These are phyloP conservation scores for Hypericum perforatum DNA, from an alignment of 345 rosid species.

Conservation along the genomic window DNA sequence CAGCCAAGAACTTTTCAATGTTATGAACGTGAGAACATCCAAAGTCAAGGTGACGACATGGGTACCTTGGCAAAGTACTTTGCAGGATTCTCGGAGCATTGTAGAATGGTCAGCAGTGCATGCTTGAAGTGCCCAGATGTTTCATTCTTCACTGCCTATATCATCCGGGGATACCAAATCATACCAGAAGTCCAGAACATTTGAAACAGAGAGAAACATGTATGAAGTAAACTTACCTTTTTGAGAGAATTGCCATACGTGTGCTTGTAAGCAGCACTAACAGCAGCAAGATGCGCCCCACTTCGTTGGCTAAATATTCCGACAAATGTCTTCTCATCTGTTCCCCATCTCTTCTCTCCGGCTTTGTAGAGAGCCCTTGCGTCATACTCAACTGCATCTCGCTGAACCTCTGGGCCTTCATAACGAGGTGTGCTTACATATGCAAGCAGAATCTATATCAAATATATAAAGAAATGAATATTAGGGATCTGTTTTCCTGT, in stretches of 20 bases:
- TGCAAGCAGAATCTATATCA: constrained; percentile 46
- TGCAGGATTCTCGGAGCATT: constrained; percentile 47
- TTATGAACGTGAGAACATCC: no score
- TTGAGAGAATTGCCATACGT: constrained; percentile 38
- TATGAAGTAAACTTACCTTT: constrained; percentile 31
- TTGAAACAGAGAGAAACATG: not conserved
- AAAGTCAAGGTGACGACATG: no score
- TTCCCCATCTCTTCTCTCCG: constrained; percentile 55
- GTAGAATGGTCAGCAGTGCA: constrained; percentile 43
- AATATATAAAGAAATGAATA: not conserved
- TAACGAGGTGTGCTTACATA: constrained; percentile 33
- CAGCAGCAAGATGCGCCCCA: constrained; percentile 48
- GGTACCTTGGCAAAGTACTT: constrained; percentile 47
- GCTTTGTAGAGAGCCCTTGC: constrained; percentile 53
- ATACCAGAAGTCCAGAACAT: not conserved
- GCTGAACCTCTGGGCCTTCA: constrained; percentile 47
- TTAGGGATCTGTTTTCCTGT: no score
- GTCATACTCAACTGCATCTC: constrained; percentile 30
- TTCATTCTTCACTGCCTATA: constrained; percentile 53
- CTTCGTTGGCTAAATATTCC: constrained; percentile 45
- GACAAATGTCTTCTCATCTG: constrained; percentile 65
- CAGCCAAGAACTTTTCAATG: no score
- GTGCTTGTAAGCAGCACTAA: constrained; percentile 29
- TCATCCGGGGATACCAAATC: not conserved
- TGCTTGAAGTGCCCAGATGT: constrained; percentile 49